These are phyloP conservation scores for Claviceps africana DNA, from an alignment of 2,329 filamentous ascomycete genomes.

Conservation along the genomic window DNA sequence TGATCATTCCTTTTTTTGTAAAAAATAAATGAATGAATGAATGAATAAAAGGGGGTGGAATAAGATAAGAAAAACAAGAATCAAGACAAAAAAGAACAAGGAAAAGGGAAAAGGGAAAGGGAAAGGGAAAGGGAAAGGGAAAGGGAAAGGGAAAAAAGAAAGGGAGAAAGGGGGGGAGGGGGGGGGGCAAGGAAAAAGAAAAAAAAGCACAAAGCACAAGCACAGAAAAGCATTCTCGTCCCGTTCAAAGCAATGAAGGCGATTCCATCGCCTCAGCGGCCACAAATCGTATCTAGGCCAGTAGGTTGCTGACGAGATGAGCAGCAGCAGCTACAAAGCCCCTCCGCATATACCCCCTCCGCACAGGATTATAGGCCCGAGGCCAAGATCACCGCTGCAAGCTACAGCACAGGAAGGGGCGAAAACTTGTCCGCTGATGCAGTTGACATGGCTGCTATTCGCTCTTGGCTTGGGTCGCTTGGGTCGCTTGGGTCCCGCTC, in stretches of 20 bases:
- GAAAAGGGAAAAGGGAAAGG: too few species aligned
- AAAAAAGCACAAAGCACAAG: too few species aligned
- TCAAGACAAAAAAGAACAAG: too few species aligned
- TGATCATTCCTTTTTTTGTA: too few species aligned
- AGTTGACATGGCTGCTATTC: not conserved
- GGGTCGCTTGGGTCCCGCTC: not conserved
- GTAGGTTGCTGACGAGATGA: not conserved
- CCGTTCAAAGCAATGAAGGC: not conserved
- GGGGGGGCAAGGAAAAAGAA: not conserved
- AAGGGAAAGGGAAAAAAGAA: too few species aligned
- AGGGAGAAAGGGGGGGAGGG: too few species aligned
- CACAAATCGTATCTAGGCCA: not conserved
- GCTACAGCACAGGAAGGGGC: not conserved
- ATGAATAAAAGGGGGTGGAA: too few species aligned
- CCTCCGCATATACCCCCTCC: not conserved
- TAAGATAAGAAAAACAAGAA: too few species aligned
- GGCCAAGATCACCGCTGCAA: not conserved
- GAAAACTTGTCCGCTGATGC: not conserved
- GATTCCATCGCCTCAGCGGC: not conserved
- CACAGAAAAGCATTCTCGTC: not conserved
- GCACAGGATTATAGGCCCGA: not conserved
- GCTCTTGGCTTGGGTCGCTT: not conserved
- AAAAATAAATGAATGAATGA: too few species aligned
- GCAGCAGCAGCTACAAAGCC: not conserved
- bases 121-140: too few species aligned